These are phyloP conservation scores for Sporisorium reilianum DNA, from an alignment of 1,284 basidiomycete species.

Conservation along the genomic window DNA sequence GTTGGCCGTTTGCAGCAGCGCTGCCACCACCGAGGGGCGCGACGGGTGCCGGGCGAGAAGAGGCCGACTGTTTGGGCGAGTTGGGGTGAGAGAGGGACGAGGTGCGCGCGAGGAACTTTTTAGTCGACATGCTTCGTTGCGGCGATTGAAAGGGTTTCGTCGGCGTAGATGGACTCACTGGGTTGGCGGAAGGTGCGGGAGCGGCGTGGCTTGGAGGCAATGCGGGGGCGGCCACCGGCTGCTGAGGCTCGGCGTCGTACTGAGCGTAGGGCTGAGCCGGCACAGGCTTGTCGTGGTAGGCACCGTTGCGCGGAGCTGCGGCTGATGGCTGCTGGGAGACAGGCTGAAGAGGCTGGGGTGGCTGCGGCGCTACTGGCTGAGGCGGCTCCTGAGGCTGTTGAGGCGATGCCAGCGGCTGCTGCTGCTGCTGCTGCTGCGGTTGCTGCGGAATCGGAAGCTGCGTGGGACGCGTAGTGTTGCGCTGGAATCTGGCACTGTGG, in stretches of 20 bases:
- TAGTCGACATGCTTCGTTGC: slow-evolving; percentile 57
- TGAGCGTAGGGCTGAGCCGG: slow-evolving; percentile 26
- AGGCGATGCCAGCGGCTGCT: slow-evolving; percentile 23
- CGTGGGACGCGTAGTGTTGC: slow-evolving; percentile 55
- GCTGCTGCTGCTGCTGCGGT: slow-evolving; percentile 27
- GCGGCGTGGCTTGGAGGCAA: slow-evolving; percentile 6
- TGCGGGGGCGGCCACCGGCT: slow-evolving; percentile 8
- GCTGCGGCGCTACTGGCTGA: slow-evolving; percentile 20
- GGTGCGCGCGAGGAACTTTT: slow-evolving; percentile 59
- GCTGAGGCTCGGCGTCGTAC: slow-evolving; percentile 28
- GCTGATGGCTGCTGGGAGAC: slow-evolving; percentile 11
- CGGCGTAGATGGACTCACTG: slow-evolving; percentile 32
- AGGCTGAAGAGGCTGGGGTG: slow-evolving; percentile 14
- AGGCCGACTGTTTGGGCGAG: slow-evolving; percentile 31
- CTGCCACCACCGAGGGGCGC: slow-evolving; percentile 29
- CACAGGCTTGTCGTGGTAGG: slow-evolving; percentile 36
- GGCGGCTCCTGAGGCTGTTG: slow-evolving; percentile 18
- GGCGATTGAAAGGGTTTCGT: slow-evolving; percentile 8
- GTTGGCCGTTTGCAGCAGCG: slow-evolving; percentile 7
- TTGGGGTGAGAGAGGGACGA: slow-evolving; percentile 55
- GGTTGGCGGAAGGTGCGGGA: slow-evolving; percentile 22
- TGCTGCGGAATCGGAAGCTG: slow-evolving; percentile 46
- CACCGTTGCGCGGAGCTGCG: slow-evolving; percentile 22
- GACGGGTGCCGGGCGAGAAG: slow-evolving; percentile 33
- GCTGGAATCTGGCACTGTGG: slow-evolving; percentile 62